These are phyloP conservation scores for Pseudisothecium myosuroides DNA, from an alignment of 225 moss, liverwort and hornwort species.

Conservation along the genomic window DNA sequence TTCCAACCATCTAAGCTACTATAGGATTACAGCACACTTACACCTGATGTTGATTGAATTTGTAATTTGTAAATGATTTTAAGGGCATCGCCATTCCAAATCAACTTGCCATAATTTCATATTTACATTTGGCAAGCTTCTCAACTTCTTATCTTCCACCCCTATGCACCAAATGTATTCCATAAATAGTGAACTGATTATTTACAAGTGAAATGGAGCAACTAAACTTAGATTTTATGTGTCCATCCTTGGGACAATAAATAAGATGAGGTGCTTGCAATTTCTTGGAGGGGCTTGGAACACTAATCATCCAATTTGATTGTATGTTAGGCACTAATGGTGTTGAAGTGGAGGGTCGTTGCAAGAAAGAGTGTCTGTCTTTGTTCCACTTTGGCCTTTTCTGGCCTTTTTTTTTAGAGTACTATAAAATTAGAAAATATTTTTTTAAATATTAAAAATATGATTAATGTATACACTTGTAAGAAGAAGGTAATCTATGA, in stretches of 20 bases:
- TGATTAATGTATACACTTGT: too few species aligned
- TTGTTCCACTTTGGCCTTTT: too few species aligned
- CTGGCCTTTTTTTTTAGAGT: too few species aligned
- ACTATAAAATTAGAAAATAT: too few species aligned
- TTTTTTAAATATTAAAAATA: too few species aligned
- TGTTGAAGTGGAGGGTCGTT: too few species aligned
- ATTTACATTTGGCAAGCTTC: background rate
- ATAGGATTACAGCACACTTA: background rate
- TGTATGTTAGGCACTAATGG: accelerated
- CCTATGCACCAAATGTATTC: background rate
- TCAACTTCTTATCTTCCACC: background rate
- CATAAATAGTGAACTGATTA: background rate
- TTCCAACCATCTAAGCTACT: background rate
- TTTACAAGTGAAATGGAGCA: background rate
- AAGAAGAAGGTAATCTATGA: too few species aligned
- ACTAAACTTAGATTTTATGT: too few species aligned
- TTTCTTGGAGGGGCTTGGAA: background rate
- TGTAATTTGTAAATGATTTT: background rate
- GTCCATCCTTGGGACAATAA: background rate
- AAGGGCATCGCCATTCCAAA: accelerated
- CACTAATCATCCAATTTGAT: background rate
- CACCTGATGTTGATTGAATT: accelerated
- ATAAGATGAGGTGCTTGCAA: background rate
- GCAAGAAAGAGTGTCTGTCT: too few species aligned
- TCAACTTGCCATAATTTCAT: accelerated